phyloP scores from a whole-genome alignment of 805 yeast species.

The Nakazawaea molendinolei region DNA sequence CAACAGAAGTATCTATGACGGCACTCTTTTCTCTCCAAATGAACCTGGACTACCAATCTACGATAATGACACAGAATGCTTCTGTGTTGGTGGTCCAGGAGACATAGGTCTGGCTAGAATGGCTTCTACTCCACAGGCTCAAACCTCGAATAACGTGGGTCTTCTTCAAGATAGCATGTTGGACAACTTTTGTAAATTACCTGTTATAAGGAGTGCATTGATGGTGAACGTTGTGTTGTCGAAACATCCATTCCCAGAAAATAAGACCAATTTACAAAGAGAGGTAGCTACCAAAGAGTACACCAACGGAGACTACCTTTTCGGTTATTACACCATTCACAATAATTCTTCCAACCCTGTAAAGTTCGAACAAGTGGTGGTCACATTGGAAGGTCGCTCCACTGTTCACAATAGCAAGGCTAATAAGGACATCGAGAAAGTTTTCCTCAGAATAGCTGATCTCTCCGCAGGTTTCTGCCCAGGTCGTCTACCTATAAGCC shows the following conservation, averaged over 20 bases:
- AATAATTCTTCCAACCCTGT: conserved; percentile 35
- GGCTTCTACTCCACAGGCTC: no score
- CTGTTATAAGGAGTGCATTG: not conserved
- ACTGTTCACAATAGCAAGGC: conserved; percentile 20
- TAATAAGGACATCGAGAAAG: conserved; percentile 14
- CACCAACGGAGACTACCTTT: conserved; percentile 59
- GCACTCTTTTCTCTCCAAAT: not conserved
- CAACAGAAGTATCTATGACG: conserved; percentile 14
- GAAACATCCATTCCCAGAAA: not conserved
- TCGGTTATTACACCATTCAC: conserved; percentile 45
- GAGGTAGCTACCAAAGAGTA: conserved; percentile 42
- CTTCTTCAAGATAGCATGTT: conserved; percentile 6
- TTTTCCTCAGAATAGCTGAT: conserved; percentile 43
- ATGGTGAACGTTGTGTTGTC: conserved; percentile 1
- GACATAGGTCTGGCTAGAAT: no score
- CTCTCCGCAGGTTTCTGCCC: conserved; percentile 33
- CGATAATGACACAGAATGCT: no score
- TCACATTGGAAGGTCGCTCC: conserved; percentile 46
- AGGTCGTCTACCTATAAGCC: not conserved
- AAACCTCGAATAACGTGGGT: no score
- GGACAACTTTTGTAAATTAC: conserved; percentile 3
- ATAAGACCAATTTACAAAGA: not conserved
- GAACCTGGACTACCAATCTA: no score
- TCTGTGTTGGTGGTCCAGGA: no score
- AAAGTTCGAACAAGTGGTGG: conserved; percentile 57